Evolutionary conservation across 305 asterid species (phyloP).

Genomic region (Plantago rigida): DNA sequence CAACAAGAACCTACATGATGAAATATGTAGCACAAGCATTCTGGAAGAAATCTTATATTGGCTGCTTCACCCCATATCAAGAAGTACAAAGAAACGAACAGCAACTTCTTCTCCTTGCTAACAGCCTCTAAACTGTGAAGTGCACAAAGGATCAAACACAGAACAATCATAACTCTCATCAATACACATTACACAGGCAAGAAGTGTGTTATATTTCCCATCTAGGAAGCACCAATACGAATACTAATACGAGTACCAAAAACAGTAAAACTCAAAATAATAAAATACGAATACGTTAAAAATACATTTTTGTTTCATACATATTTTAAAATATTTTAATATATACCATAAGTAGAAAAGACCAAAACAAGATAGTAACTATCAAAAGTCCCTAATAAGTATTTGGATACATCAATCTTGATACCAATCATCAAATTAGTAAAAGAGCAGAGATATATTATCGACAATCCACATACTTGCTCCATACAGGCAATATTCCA

Average conservation of each 20-base stretch:
- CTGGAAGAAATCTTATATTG: conserved; percentile 91
- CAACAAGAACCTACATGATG: conserved; percentile 66
- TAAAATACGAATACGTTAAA: no score
- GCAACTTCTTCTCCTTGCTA: conserved; percentile 86
- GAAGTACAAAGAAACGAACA: conserved; percentile 69
- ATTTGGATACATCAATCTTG: no score
- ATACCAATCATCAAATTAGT: neutral
- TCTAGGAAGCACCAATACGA: conserved; percentile 5
- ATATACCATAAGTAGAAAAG: no score
- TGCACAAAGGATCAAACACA: conserved; percentile 17
- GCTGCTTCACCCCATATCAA: conserved; percentile 99
- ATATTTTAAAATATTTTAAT: no score
- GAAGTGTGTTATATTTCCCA: conserved; percentile 17
- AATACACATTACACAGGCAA: conserved; percentile 19
- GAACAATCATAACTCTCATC: conserved; percentile 16
- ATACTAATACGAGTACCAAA: no score
- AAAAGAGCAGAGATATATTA: conserved; percentile 17
- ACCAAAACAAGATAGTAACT: no score
- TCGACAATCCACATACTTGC: conserved; percentile 58
- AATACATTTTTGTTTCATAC: no score
- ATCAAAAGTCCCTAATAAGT: no score
- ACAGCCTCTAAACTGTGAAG: conserved; percentile 67
- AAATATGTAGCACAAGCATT: conserved; percentile 97
- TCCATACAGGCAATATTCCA: conserved; percentile 73
- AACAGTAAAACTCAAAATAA: no score